phyloP scores from a whole-genome alignment of 257 asterid species.

The Gentiana dahurica region DNA sequence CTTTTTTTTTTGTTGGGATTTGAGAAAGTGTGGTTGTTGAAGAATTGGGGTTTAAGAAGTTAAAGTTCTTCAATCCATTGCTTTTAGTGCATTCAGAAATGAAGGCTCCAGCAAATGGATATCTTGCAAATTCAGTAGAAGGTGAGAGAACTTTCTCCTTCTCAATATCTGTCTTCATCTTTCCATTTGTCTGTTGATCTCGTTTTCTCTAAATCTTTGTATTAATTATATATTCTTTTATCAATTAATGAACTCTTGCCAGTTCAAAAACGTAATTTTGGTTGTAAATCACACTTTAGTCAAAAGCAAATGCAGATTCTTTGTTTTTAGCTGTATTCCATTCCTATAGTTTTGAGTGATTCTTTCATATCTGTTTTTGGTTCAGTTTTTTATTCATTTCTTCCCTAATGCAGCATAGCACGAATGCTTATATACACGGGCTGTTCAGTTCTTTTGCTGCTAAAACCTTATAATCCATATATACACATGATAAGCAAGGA shows the following conservation, averaged over 20 bases:
- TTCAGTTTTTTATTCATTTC: not conserved
- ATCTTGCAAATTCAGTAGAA: conserved; percentile 68
- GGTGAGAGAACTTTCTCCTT: conserved; percentile 28
- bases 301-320: not conserved
- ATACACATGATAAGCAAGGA: not conserved
- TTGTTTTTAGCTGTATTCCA: not conserved
- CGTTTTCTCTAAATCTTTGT: not conserved
- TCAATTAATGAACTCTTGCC: not conserved
- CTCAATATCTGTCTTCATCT: not conserved
- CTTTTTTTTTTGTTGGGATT: conserved; percentile 1
- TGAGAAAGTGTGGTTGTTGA: conserved; percentile 3
- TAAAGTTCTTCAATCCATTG: conserved; percentile 7
- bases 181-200: not conserved
- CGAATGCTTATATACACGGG: no score
- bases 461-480: no score
- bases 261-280: not conserved
- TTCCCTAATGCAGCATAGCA: no score
- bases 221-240: not conserved
- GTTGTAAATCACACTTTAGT: not conserved
- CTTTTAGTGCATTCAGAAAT: conserved; percentile 24
- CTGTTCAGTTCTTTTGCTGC: no score
- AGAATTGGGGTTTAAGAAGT: conserved; percentile 13
- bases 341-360: not conserved
- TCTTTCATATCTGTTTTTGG: not conserved
- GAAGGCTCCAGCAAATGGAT: conserved; percentile 79